Percentiles rank a stretch among this genome's conserved stretches.
phyloP scores from a whole-genome alignment of 805 yeast species.

The Hagleromyces aurorensis region DNA sequence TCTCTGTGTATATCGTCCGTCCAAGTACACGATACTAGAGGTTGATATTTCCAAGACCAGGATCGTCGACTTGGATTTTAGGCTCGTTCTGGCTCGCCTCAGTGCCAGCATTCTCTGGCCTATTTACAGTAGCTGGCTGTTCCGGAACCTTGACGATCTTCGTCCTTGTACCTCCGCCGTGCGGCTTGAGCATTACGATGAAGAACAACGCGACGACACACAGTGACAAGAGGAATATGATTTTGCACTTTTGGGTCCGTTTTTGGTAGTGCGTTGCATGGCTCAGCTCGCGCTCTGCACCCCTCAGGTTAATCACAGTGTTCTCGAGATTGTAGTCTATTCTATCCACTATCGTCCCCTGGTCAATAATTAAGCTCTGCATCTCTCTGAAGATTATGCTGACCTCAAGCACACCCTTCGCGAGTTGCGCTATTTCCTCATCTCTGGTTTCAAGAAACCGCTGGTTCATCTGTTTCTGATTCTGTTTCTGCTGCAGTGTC shows the following conservation, averaged over 20 bases:
- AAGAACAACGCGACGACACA: slow-evolving; percentile 66
- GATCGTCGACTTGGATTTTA: too few relatives aligned
- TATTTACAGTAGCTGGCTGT: background rate
- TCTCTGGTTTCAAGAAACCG: slow-evolving; percentile 53
- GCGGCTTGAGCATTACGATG: slow-evolving; percentile 62
- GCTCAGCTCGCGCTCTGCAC: slow-evolving; percentile 68
- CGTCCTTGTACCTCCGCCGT: slow-evolving; percentile 11
- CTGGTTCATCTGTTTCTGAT: slow-evolving; percentile 14
- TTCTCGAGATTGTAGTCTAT: slow-evolving; percentile 86
- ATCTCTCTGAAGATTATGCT: slow-evolving; percentile 89
- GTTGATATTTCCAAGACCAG: too few relatives aligned
- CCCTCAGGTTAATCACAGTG: slow-evolving; percentile 66
- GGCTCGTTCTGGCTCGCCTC: too few relatives aligned
- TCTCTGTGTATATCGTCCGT: too few relatives aligned
- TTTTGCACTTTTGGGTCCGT: slow-evolving; percentile 83
- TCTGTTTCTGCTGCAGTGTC: slow-evolving; percentile 26
- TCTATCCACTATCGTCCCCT: slow-evolving; percentile 88
- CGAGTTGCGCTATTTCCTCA: slow-evolving; percentile 80
- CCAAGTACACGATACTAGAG: too few relatives aligned
- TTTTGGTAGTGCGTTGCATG: slow-evolving; percentile 78
- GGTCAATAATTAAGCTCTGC: slow-evolving; percentile 88
- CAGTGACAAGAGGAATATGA: slow-evolving; percentile 65
- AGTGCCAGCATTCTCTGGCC: too few relatives aligned
- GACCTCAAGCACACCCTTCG: slow-evolving; percentile 90
- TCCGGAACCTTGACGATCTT: slow-evolving; percentile 1